A percentile compares a stretch with the other conserved stretches of the same genome.
Conservation (phyloP, 1,139 yeast species). For the Petasospora fabianii region DNA sequence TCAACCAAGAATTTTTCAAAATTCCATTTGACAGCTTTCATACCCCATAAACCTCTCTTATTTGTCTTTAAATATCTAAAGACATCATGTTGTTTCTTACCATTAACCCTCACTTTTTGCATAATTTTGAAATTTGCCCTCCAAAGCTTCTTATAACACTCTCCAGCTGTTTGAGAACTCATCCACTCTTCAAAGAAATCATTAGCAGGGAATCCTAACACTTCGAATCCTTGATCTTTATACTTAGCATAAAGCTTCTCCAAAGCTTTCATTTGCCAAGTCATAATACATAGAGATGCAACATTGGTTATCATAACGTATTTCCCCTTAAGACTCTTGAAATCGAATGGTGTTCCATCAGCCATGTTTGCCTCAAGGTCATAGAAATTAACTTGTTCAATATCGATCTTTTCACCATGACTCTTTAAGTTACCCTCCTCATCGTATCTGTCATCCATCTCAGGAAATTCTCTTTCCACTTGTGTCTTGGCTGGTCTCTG, state of each 20-base stretch:
- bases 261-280: not conserved
- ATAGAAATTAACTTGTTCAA: slow-evolving; percentile 1
- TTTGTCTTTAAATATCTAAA: slow-evolving; percentile 62
- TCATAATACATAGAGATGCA: not conserved
- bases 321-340: not conserved
- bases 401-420: not conserved
- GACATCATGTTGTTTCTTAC: slow-evolving; percentile 67
- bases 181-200: slow-evolving; percentile 89
- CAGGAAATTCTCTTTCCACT: not conserved
- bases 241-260: not conserved
- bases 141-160: slow-evolving; percentile 8
- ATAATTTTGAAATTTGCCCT: slow-evolving; percentile 59
- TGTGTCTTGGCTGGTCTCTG: not conserved
- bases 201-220: slow-evolving; percentile 85
- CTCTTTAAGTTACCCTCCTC: not conserved
- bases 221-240: not conserved
- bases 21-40: slow-evolving; percentile 87
- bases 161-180: slow-evolving; percentile 53
- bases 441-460: not conserved
- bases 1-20: slow-evolving; percentile 84
- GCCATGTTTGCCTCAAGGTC: not conserved
- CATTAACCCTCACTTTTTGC: slow-evolving; percentile 80
- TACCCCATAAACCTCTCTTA: slow-evolving; percentile 57
- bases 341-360: not conserved
- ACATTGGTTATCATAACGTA: slow-evolving; percentile 1